Percentiles rank a stretch among this genome's conserved stretches.
phyloP scores from a whole-genome alignment of 2,329 filamentous ascomycete genomes.

The Reticulascus tulasneorum region DNA sequence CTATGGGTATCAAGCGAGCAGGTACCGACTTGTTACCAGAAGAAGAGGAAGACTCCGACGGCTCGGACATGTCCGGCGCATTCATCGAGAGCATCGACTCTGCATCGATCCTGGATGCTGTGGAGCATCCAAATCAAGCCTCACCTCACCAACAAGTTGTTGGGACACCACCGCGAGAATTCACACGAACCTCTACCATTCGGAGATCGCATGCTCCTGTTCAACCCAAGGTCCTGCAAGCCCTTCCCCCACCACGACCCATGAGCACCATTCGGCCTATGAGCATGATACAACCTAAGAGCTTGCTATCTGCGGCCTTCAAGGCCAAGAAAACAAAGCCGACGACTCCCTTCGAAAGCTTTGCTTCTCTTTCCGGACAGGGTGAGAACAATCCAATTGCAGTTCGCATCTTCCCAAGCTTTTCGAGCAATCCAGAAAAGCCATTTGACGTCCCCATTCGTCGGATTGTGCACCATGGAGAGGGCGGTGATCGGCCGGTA shows the following conservation, averaged over 20 bases:
- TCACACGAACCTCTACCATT: conserved; percentile 60
- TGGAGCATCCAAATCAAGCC: conserved; percentile 54
- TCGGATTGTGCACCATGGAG: conserved; percentile 64
- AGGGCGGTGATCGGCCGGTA: conserved; percentile 57
- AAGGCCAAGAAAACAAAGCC: conserved; percentile 68
- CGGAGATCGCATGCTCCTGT: conserved; percentile 56
- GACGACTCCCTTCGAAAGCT: conserved; percentile 70
- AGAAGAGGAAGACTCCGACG: conserved; percentile 58
- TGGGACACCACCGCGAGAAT: conserved; percentile 59
- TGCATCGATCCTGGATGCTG: conserved; percentile 64
- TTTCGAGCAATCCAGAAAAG: conserved; percentile 59
- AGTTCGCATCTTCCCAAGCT: conserved; percentile 74
- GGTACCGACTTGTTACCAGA: conserved; percentile 52
- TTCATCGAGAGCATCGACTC: conserved; percentile 68
- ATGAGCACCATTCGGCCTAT: conserved; percentile 59
- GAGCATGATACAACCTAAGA: conserved; percentile 66
- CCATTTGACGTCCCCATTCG: conserved; percentile 70
- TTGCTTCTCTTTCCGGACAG: conserved; percentile 72
- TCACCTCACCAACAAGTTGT: conserved; percentile 54
- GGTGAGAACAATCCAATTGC: conserved; percentile 73
- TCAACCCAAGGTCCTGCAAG: conserved; percentile 58
- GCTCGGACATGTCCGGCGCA: conserved; percentile 59
- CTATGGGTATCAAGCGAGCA: conserved; percentile 37
- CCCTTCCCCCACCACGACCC: conserved; percentile 67
- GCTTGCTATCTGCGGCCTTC: conserved; percentile 67